Evolutionary conservation across 2,329 filamentous ascomycete genomes (phyloP).

Genomic region (Penicillium sp.): DNA sequence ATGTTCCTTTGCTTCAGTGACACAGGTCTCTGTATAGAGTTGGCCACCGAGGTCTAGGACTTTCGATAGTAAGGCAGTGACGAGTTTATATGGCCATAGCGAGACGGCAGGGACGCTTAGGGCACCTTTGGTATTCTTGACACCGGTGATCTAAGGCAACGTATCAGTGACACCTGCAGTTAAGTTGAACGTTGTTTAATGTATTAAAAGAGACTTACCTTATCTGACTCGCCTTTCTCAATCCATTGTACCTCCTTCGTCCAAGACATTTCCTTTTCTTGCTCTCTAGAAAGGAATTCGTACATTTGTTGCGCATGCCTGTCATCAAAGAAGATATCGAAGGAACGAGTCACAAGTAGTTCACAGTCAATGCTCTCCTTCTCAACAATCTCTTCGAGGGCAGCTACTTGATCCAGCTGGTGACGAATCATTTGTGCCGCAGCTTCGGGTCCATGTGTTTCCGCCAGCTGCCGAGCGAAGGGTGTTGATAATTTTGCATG

Average conservation of each 20-base stretch:
- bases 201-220: not conserved
- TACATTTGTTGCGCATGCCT: constrained; percentile 12
- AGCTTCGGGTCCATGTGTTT: constrained; percentile 32
- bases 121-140: constrained; percentile 33
- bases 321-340: constrained; percentile 39
- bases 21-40: not conserved
- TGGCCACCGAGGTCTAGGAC: not conserved
- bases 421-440: constrained; percentile 39
- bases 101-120: constrained; percentile 33
- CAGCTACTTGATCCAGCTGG: constrained; percentile 38
- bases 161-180: not conserved
- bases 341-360: constrained; percentile 36
- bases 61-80: not conserved
- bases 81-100: constrained; percentile 67
- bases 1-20: not conserved
- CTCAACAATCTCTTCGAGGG: constrained; percentile 38
- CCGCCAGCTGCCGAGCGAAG: constrained; percentile 31
- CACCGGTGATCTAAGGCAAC: constrained; percentile 24
- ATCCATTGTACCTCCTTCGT: not conserved
- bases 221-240: not conserved
- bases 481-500: not conserved
- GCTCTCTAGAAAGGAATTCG: not conserved
- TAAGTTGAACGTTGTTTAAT: not conserved
- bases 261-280: not conserved
- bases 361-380: constrained; percentile 45